Evolutionary conservation across 441 rosid species (phyloP).

Genomic region (Omphalea diandra): DNA sequence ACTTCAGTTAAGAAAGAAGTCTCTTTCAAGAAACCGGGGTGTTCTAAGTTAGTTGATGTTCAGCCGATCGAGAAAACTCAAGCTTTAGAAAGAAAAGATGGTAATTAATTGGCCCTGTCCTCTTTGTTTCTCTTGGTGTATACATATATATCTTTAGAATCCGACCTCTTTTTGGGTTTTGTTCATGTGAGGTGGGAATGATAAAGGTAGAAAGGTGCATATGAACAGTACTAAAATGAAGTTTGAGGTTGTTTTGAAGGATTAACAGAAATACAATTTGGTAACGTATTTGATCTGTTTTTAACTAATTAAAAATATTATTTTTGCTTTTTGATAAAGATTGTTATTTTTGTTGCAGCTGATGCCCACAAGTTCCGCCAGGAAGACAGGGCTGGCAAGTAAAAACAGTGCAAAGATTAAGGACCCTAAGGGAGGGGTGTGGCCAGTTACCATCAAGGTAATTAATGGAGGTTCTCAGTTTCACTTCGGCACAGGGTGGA

Average conservation of each 20-base stretch:
- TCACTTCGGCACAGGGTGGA: background rate
- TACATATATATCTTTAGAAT: background rate
- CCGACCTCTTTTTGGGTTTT: background rate
- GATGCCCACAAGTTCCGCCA: background rate
- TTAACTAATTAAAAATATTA: no score
- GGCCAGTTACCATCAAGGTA: background rate
- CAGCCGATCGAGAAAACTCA: background rate
- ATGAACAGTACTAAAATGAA: no score
- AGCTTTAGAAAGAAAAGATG: background rate
- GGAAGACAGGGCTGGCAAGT: background rate
- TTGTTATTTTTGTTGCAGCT: background rate
- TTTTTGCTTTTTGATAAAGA: no score
- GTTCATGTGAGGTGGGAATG: background rate
- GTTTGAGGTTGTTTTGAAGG: background rate
- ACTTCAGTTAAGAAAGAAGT: background rate
- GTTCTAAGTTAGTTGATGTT: background rate
- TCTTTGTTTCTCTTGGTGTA: background rate
- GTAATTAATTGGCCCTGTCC: background rate
- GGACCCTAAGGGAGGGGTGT: background rate
- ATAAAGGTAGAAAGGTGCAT: no score
- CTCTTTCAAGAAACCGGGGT: background rate
- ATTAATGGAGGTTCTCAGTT: background rate
- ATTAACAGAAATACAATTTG: background rate
- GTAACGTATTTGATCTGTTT: background rate
- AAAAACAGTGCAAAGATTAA: background rate